Percentiles rank a stretch among this genome's conserved stretches.
These are phyloP conservation scores for Allomyces arbusculus DNA, from an alignment of 192 early-diverging fungal genomes.

Conservation along the genomic window DNA sequence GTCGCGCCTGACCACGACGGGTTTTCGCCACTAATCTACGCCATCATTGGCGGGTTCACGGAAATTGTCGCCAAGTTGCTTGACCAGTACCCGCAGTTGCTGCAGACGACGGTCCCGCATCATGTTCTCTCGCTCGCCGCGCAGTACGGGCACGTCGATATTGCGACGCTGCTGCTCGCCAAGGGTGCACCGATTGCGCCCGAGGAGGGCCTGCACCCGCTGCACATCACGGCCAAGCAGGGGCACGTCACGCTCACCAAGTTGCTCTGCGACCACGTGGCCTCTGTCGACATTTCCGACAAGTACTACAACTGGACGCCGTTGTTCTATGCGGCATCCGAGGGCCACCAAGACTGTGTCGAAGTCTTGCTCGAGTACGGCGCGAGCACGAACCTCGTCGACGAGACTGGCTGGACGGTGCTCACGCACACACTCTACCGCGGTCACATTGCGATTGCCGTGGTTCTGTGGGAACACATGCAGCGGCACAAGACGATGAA, in stretches of 20 bases:
- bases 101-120: conserved; percentile 13
- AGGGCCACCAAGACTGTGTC: conserved; percentile 69
- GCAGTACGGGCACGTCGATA: conserved; percentile 72
- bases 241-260: conserved; percentile 53
- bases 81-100: no score
- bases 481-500: not conserved
- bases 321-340: conserved; percentile 81
- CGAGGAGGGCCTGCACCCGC: conserved; percentile 59
- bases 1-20: conserved; percentile 77
- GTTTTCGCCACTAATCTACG: conserved; percentile 65
- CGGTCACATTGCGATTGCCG: conserved; percentile 23
- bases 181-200: conserved; percentile 50
- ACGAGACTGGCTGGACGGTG: conserved; percentile 66
- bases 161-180: conserved; percentile 57
- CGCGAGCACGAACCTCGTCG: conserved; percentile 45
- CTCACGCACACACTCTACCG: conserved; percentile 58
- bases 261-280: conserved; percentile 49
- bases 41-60: conserved; percentile 62
- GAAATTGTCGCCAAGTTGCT: conserved; percentile 46
- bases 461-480: conserved; percentile 12
- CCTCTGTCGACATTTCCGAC: conserved; percentile 60
- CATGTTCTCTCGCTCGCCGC: conserved; percentile 71
- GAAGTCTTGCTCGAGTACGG: conserved; percentile 58
- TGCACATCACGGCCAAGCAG: conserved; percentile 71
- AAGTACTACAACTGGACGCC: conserved; percentile 91